Base-by-base conservation (phyloP, 2,329 filamentous ascomycete species). In the Colletotrichum horii region DNA sequence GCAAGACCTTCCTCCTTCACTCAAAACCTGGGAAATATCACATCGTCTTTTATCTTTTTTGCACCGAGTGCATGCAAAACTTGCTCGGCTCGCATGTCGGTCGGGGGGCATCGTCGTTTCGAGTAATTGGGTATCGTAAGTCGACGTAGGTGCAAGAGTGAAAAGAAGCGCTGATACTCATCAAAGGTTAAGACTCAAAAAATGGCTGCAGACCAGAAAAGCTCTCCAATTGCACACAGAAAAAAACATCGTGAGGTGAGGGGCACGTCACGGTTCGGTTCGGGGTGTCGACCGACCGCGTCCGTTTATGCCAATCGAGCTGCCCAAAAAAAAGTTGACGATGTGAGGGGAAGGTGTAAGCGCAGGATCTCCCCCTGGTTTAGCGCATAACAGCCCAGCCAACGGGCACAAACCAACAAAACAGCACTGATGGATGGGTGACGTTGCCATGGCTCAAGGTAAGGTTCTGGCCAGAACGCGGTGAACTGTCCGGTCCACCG, bases 21-120 rank as follows among this genome's bases (percentile, higher is more conserved):
- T 52, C 6, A 65, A 11, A 22, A 76, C 64, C 9, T 76, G 74
- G 9, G 74, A 76, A 12, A 76, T 76, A 60, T 76, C 74, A 36
- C 74, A 76, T 64, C 74, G 26, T 28, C 74, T 34, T 24, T 76
- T 76, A 36, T 76, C 74, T 32, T 76, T 76, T 30, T 76, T 76
- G 74, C 74, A 76, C 2, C 74, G 74, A 15, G 67, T 60, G 22
- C 74, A 76, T 24, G 74, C 74, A 12, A 76, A 76, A n/a, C 74
- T 76, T 8, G 74, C 74, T 32, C 74, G 70, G 15, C 74, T 76
- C 22, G 74, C 65, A 48, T 76, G 74, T 55, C 74, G 74, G 24
- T 74, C 70, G 32, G 64, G 70, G 58, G 64, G 66, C 74, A 76
- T 76, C 16, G 16, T 62, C 14, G 38, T 55, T 24, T 3, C 9